phyloP scores from a whole-genome alignment of 169 alveolate genomes.

The Perkinsus olseni region DNA sequence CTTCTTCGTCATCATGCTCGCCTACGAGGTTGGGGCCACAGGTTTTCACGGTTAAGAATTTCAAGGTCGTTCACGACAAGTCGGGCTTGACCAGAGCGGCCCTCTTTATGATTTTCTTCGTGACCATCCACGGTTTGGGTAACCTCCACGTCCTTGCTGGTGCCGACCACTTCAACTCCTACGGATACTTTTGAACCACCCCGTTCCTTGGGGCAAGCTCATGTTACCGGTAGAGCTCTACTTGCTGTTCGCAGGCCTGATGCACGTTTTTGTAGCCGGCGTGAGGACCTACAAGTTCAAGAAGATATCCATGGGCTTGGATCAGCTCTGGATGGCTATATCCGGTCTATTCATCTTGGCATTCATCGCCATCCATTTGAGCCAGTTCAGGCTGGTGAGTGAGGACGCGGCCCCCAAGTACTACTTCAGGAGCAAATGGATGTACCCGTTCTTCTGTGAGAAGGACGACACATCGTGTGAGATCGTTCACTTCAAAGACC shows the following conservation, averaged over 20 bases:
- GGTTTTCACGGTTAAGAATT: slow-evolving; percentile 13
- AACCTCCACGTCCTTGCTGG: slow-evolving; percentile 35
- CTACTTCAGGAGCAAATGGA: not conserved
- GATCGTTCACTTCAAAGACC: slow-evolving; percentile 2
- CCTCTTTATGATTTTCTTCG: slow-evolving; percentile 29
- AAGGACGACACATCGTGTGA: not conserved
- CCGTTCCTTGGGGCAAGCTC: not conserved
- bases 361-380: slow-evolving; percentile 28
- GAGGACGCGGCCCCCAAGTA: not conserved
- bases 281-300: slow-evolving; percentile 30
- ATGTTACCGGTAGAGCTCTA: slow-evolving; percentile 21
- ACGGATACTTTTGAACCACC: not conserved
- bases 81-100: slow-evolving; percentile 28
- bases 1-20: not conserved
- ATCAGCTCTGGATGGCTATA: slow-evolving; percentile 16
- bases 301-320: slow-evolving; percentile 6
- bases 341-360: slow-evolving; percentile 20
- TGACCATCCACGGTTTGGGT: slow-evolving; percentile 33
- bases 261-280: slow-evolving; percentile 28
- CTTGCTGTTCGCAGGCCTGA: slow-evolving; percentile 19
- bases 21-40: not conserved
- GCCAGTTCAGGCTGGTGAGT: slow-evolving; percentile 1
- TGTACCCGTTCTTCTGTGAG: not conserved
- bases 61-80: slow-evolving; percentile 24
- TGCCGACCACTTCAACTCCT: slow-evolving; percentile 32